phyloP scores from a whole-genome alignment of 176 grass and related monocot genomes.

The Zoysia pacifica region DNA sequence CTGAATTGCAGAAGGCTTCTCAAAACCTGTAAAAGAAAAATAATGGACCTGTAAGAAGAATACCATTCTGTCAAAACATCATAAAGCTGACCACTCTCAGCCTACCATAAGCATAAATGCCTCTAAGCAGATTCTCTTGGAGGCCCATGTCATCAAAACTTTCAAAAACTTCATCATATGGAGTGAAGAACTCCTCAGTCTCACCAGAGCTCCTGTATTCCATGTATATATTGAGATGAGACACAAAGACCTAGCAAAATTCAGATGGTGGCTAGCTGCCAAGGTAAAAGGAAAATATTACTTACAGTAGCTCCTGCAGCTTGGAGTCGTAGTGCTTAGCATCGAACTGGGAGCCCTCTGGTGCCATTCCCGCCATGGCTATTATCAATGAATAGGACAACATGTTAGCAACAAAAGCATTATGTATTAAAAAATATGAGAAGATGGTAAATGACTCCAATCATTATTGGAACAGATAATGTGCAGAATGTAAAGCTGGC shows the following conservation, averaged over 20 bases:
- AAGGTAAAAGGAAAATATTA: not conserved
- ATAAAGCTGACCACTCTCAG: not conserved
- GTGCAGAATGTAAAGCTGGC: not conserved
- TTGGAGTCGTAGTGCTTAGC: conserved; percentile 78
- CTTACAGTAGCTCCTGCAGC: conserved; percentile 78
- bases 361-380: conserved; percentile 79
- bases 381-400: not conserved
- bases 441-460: not conserved
- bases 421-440: too few relatives aligned
- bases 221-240: not conserved
- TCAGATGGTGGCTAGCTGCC: not conserved
- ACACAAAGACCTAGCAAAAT: not conserved
- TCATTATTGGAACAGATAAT: not conserved
- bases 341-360: conserved; percentile 88
- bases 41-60: not conserved
- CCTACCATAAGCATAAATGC: conserved; percentile 92
- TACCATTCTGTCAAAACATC: not conserved
- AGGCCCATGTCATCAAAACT: conserved; percentile 97
- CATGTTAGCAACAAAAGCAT: not conserved
- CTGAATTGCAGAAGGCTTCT: conserved; percentile 94
- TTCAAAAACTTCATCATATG: conserved; percentile 81
- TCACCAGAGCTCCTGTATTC: conserved; percentile 55
- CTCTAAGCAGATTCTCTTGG: conserved; percentile 90
- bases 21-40: conserved; percentile 63
- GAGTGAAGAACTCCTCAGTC: conserved; percentile 82